Evolutionary conservation across 1,139 yeast species (phyloP).

Genomic region (Martiniozyma asiatica): DNA sequence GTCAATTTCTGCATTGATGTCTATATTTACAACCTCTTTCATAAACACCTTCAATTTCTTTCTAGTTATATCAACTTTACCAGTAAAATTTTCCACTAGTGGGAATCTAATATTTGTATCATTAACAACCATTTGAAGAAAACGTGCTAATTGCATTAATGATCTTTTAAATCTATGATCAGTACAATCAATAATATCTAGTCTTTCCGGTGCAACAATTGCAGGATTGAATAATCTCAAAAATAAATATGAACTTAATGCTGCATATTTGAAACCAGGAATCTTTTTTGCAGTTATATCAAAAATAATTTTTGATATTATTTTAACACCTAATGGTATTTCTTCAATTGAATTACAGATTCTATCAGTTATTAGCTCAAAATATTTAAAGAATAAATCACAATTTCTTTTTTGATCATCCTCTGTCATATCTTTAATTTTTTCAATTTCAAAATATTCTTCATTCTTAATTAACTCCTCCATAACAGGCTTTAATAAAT

Average conservation of each 20-base stretch:
- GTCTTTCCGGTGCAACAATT: slow-evolving; percentile 77
- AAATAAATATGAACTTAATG: slow-evolving; percentile 83
- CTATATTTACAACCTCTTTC: slow-evolving; percentile 18
- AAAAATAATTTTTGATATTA: slow-evolving; percentile 64
- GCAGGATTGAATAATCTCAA: slow-evolving; percentile 85
- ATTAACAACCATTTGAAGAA: slow-evolving; percentile 80
- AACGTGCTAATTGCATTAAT: slow-evolving; percentile 71
- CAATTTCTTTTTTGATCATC: slow-evolving; percentile 30
- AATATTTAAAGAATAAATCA: slow-evolving; percentile 42
- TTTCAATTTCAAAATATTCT: slow-evolving; percentile 60
- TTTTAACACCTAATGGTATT: slow-evolving; percentile 65
- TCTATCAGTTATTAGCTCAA: slow-evolving; percentile 47
- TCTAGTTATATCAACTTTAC: slow-evolving; percentile 34
- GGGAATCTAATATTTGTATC: slow-evolving; percentile 58
- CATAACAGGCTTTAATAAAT: slow-evolving; percentile 44
- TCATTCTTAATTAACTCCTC: slow-evolving; percentile 37
- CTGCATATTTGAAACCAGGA: slow-evolving; percentile 55
- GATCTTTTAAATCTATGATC: slow-evolving; percentile 49
- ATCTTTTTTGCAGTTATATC: slow-evolving; percentile 51
- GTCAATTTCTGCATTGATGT: slow-evolving; percentile 5
- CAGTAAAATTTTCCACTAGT: slow-evolving; percentile 30
- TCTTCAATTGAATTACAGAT: slow-evolving; percentile 43
- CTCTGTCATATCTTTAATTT: slow-evolving; percentile 27
- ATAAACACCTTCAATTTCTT: slow-evolving; percentile 38
- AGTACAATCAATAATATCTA: slow-evolving; percentile 27